phyloP scores from a whole-genome alignment of 73 alveolate genomes.

The Paramecium caudatum region DNA sequence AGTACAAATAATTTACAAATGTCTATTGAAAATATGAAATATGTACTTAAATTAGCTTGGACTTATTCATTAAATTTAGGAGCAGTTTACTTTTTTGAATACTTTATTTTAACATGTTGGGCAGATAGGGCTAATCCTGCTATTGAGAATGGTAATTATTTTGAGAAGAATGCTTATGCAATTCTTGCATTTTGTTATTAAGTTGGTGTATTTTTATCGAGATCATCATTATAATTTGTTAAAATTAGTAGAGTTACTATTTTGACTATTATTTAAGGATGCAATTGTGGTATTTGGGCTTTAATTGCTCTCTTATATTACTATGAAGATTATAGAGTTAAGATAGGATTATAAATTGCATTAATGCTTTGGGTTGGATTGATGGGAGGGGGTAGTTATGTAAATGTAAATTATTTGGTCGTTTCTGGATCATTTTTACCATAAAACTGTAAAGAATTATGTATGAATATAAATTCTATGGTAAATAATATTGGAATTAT shows the following conservation, averaged over 20 bases:
- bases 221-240: slow-evolving; percentile 71
- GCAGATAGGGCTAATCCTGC: slow-evolving; percentile 84
- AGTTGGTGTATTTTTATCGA: slow-evolving; percentile 56
- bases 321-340: not conserved
- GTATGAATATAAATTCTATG: slow-evolving; percentile 72
- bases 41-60: slow-evolving; percentile 77
- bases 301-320: slow-evolving; percentile 8
- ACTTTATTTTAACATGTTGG: slow-evolving; percentile 82
- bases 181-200: slow-evolving; percentile 14
- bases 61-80: slow-evolving; percentile 78
- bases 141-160: not conserved
- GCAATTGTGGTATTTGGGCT: slow-evolving; percentile 42
- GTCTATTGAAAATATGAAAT: slow-evolving; percentile 64
- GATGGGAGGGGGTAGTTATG: slow-evolving; percentile 76
- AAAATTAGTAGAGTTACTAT: slow-evolving; percentile 41
- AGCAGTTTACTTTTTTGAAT: slow-evolving; percentile 87
- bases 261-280: slow-evolving; percentile 54
- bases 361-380: slow-evolving; percentile 74
- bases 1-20: slow-evolving; percentile 73
- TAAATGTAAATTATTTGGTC: slow-evolving; percentile 69
- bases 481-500: slow-evolving; percentile 32
- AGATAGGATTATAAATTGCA: slow-evolving; percentile 42
- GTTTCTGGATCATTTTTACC: slow-evolving; percentile 57
- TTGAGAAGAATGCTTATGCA: slow-evolving; percentile 45
- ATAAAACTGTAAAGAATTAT: slow-evolving; percentile 66